Evolutionary conservation across 2,329 filamentous ascomycete species (phyloP), one percentile per base, ranked within the genome.

Genomic region (Emmonsia crescens): DNA sequence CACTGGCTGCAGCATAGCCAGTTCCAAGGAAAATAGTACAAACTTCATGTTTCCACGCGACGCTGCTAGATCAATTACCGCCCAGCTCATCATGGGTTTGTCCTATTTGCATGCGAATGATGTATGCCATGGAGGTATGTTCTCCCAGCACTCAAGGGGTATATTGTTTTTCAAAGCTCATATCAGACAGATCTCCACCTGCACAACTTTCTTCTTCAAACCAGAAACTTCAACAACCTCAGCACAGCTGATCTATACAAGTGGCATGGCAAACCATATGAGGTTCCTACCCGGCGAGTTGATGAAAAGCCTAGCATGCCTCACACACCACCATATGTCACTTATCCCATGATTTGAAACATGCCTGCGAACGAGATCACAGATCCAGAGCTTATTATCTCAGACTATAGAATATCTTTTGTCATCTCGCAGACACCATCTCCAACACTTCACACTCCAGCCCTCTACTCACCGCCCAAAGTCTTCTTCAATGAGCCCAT

Each of bases 381-480:
- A 56, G 52, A 66, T 38, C 65, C 66, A 2, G 63, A 68, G 57
- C 64, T 68, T 59, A 61, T 68, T n/a, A 68, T 69, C 52, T 66
- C 64, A 36, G 67, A 69, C 61, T 68, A 68, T 51, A 67, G 67
- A 10, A 67, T 64, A 16, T 68, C 66, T 27, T 69, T 69, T 61
- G 51, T 64, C 55, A 27, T 64, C 31, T 59, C 66, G 57, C 16
- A 67, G 38, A 66, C 65, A 5, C 61, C 66, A 31, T 62, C 62
- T 59, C 66, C 66, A 29, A 66, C 59, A 56, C 66, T 66, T 55
- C 60, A 68, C 33, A 69, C 67, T 9, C 66, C 65, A 52, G 52
- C 60, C 21, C 66, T 67, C 1, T 67, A 66, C 52, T 29, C 64
- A 56, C 66, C 66, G 44, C 66, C 67, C 46, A 66, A 69, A 64